phyloP scores from a whole-genome alignment of 2,329 filamentous ascomycete species.

The Trichoderma pleuroti region DNA sequence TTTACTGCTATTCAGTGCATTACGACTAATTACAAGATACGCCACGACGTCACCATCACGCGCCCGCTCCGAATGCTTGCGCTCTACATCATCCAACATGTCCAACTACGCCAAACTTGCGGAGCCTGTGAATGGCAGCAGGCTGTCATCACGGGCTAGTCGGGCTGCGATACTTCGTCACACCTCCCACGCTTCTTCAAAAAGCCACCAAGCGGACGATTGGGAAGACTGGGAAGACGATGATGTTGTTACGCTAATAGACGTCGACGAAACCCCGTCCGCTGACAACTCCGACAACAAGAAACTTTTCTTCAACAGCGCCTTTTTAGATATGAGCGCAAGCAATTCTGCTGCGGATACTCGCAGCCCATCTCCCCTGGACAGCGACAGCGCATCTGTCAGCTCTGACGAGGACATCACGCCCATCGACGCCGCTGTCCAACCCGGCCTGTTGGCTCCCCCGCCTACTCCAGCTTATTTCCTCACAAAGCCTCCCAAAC shows the following conservation, averaged over 20 bases:
- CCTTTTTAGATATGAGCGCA: not conserved
- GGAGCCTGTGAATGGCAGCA: constrained; percentile 15
- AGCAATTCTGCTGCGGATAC: constrained; percentile 9
- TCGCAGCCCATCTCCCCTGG: constrained; percentile 1
- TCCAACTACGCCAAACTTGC: constrained; percentile 16
- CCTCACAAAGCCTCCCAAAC: constrained; percentile 21
- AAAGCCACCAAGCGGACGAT: constrained; percentile 35
- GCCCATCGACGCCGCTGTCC: not conserved
- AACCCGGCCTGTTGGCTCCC: constrained; percentile 17
- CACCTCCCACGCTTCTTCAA: constrained; percentile 18
- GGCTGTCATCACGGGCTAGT: not conserved
- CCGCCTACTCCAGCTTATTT: constrained; percentile 20
- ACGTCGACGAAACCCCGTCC: constrained; percentile 35
- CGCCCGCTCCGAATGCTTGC: not conserved
- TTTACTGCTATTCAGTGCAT: not conserved
- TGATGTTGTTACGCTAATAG: constrained; percentile 40
- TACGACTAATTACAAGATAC: not conserved
- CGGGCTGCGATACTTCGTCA: constrained; percentile 22
- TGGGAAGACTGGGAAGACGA: constrained; percentile 56
- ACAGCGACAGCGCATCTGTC: constrained; percentile 23
- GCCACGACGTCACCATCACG: constrained; percentile 5
- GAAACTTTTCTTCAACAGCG: not conserved
- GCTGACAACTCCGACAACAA: not conserved
- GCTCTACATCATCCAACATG: constrained; percentile 18
- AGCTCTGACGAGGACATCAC: constrained; percentile 9